Percentiles rank a stretch among this genome's conserved stretches.
Evolutionary conservation across 768 basidiomycete genomes (phyloP).

Genomic region (Cytidiella melzeri): DNA sequence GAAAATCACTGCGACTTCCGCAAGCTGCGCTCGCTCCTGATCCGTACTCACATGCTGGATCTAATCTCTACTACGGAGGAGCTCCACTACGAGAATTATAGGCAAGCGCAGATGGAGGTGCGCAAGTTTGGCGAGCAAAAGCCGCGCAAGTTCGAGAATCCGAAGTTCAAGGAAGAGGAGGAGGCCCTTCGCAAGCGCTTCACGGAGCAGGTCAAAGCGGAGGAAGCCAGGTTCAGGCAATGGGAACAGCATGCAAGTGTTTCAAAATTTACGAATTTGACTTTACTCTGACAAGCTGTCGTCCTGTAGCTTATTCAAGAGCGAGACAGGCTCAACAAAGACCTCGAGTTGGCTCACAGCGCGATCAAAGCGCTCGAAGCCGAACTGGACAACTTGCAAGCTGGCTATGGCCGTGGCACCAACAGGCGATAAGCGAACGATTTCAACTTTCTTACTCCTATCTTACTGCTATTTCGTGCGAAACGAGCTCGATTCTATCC

Average conservation of each 20-base stretch:
- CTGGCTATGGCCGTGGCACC: conserved; percentile 75
- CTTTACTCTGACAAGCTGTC: conserved; percentile 12
- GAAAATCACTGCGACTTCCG: conserved; percentile 99
- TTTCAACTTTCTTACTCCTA: too few species aligned
- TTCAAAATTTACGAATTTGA: conserved; percentile 4
- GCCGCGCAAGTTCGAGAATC: conserved; percentile 98
- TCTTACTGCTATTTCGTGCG: too few species aligned
- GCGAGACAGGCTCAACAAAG: conserved; percentile 98
- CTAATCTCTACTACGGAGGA: conserved; percentile 96
- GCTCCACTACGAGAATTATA: conserved; percentile 94
- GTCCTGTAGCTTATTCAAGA: conserved; percentile 84
- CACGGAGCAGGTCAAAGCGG: conserved; percentile 99
- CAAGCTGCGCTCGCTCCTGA: conserved; percentile 90
- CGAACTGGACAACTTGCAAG: conserved; percentile 85
- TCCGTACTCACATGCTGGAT: conserved; percentile 98
- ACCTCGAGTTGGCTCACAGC: conserved; percentile 88
- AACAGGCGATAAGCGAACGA: conserved; percentile 54
- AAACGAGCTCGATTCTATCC: too few species aligned
- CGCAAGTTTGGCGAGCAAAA: conserved; percentile 98
- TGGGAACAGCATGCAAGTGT: conserved; percentile 95
- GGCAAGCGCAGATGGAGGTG: conserved; percentile 99
- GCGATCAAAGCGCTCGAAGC: conserved; percentile 88
- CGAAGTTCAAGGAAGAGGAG: conserved; percentile 99
- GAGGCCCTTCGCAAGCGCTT: conserved; percentile 94
- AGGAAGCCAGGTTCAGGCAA: conserved; percentile 95